Percentiles rank a stretch among this genome's conserved stretches.
These are phyloP conservation scores for Chalaropsis ovoidea DNA, from an alignment of 2,329 filamentous ascomycete genomes.

Conservation along the genomic window DNA sequence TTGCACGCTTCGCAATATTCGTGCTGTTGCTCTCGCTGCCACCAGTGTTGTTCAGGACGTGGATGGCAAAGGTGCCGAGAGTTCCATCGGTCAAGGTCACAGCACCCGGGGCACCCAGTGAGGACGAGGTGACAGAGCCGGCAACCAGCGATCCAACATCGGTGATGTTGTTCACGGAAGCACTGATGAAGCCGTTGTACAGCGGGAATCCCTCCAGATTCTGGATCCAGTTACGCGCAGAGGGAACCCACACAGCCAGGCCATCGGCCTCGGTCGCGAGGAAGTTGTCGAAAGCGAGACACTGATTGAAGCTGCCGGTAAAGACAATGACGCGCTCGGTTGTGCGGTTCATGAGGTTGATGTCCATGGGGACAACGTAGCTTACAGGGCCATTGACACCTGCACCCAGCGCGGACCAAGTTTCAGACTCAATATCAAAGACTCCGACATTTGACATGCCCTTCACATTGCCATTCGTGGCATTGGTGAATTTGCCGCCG, in stretches of 20 bases:
- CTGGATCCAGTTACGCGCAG: constrained; percentile 74
- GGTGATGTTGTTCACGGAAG: constrained; percentile 55
- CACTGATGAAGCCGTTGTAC: constrained; percentile 62
- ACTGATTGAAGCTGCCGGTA: constrained; percentile 66
- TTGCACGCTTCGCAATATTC: constrained; percentile 33
- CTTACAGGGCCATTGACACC: constrained; percentile 74
- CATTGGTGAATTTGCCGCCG: constrained; percentile 75
- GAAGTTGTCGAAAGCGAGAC: constrained; percentile 58
- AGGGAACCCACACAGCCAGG: constrained; percentile 88
- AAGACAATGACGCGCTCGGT: constrained; percentile 68
- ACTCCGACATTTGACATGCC: constrained; percentile 66
- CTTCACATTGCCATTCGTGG: constrained; percentile 48
- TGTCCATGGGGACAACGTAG: constrained; percentile 61
- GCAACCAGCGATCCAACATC: constrained; percentile 60
- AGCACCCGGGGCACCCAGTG: constrained; percentile 61
- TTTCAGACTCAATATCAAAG: constrained; percentile 57
- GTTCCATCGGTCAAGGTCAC: constrained; percentile 50
- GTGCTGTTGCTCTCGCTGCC: constrained; percentile 32
- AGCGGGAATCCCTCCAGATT: constrained; percentile 58
- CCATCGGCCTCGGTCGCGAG: constrained; percentile 54
- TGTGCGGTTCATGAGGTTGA: constrained; percentile 63
- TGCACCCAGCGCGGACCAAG: constrained; percentile 70
- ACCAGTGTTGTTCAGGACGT: constrained; percentile 38
- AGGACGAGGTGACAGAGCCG: constrained; percentile 69
- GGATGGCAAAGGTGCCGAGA: constrained; percentile 49